Evolutionary conservation across 352 stramenopile genomes (phyloP), one percentile per base, ranked within the genome.

Genomic region (Hyaloperonospora brassicae): DNA sequence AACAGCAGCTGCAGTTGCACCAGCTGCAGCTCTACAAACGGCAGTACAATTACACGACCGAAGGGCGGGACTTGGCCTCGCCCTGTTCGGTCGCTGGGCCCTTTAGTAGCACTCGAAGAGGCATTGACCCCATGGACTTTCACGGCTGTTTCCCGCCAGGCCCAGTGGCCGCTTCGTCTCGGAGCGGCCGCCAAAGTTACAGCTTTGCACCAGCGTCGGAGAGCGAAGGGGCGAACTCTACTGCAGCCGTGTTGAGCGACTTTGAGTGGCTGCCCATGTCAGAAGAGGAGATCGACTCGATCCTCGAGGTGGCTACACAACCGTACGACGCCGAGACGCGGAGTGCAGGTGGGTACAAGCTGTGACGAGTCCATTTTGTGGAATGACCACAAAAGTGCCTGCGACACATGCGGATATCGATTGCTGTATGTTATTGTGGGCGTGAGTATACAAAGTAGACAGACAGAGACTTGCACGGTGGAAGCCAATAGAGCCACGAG

Each of bases 251-350:
- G 47, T 50, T 66, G 25, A 59, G 39, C 24, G 61, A 71, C 58
- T 62, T 69, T 13, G 68, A 76, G 47, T 64, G 61, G 13, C 52
- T 73, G 27, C 62, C 62, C 21, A 71, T 76, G 64, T 71, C 61
- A 1, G 64, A 69, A 49, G 68, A 73, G 46, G 68, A 76, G 39
- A 73, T 76, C 43, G 64, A 76, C 55, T 57, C 69, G 10, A 70
- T 76, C 38, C 57, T 76, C n/a, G 68, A 76, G 34, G 63, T 55
- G 10, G 62, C 67, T 5, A 69, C 66, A 49, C 35, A 44, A 8
- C 8, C 8, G 4, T 8, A 4, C 27, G 27, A 34, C 8, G 27
- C 8, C 4, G 27, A 34, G 27, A 34, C 27, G 4, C 27, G 27
- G 8, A 34, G 27, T 34, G 4, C 4, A 34, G 27, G 27, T 34